Conservation (phyloP, 2,329 filamentous ascomycete genomes). For the Epichloe gansuensis region DNA sequence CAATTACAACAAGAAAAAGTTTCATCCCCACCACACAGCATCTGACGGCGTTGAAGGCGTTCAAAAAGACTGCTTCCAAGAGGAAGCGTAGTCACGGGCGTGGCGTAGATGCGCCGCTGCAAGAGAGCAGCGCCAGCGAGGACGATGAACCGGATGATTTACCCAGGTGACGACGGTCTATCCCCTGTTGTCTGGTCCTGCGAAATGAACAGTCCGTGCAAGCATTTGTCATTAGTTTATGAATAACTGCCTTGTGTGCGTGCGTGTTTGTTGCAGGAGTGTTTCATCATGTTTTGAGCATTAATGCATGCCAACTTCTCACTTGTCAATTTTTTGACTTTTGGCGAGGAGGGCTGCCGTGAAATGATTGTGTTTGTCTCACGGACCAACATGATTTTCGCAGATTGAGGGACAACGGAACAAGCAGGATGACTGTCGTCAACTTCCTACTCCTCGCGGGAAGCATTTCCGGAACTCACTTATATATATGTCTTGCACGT, state of each 20-base stretch:
- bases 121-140: conserved; percentile 43
- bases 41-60: conserved; percentile 34
- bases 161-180: conserved; percentile 47
- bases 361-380: not conserved
- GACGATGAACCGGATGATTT: conserved; percentile 56
- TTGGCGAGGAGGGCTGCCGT: not conserved
- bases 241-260: not conserved
- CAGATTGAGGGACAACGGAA: conserved; percentile 48
- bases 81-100: conserved; percentile 18
- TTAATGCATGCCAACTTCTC: not conserved
- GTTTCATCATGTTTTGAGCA: not conserved
- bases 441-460: conserved; percentile 25
- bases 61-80: conserved; percentile 19
- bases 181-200: conserved; percentile 56
- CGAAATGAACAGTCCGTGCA: conserved; percentile 15
- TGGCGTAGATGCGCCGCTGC: conserved; percentile 22
- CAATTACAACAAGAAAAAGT: conserved; percentile 21
- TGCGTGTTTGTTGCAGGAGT: not conserved
- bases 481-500: not conserved
- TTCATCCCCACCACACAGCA: conserved; percentile 18
- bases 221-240: not conserved
- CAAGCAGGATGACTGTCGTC: conserved; percentile 52
- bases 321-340: not conserved
- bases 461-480: conserved; percentile 13
- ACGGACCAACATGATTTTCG: conserved; percentile 13